Conservation (phyloP, 1,284 basidiomycete genomes). For the Phellinidium pouzarii region DNA sequence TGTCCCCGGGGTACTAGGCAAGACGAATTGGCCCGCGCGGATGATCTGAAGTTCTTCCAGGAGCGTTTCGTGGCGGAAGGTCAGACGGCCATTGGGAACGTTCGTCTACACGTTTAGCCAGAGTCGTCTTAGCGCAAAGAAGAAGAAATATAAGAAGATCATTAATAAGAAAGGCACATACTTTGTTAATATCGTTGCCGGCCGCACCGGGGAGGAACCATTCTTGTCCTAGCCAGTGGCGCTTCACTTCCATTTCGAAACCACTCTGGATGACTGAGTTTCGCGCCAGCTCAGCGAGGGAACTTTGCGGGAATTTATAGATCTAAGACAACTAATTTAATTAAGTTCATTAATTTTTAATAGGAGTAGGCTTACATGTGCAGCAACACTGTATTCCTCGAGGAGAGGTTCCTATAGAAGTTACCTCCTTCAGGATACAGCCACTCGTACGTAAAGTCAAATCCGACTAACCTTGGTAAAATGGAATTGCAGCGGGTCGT, state of each 20-base stretch:
- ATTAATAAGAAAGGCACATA: constrained; percentile 26
- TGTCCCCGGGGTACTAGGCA: not conserved
- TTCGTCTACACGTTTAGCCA: constrained; percentile 64
- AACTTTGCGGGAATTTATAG: constrained; percentile 84
- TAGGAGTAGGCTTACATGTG: constrained; percentile 57
- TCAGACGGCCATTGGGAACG: constrained; percentile 85
- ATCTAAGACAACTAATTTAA: constrained; percentile 44
- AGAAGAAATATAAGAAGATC: not conserved
- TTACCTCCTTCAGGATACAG: not conserved
- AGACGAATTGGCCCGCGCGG: constrained; percentile 21
- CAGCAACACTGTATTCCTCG: constrained; percentile 97
- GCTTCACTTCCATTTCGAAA: constrained; percentile 98
- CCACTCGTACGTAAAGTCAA: not conserved
- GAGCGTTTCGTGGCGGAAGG: constrained; percentile 86
- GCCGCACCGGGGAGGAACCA: constrained; percentile 87
- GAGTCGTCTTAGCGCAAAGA: constrained; percentile 7
- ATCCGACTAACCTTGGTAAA: constrained; percentile 74
- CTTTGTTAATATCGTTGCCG: constrained; percentile 91
- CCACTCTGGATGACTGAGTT: constrained; percentile 96
- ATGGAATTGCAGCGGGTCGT: constrained; percentile 93
- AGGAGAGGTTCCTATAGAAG: constrained; percentile 76
- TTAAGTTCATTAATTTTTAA: not conserved
- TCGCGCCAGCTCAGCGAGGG: constrained; percentile 84
- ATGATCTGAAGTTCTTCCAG: constrained; percentile 82
- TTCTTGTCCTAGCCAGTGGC: constrained; percentile 89